A percentile compares a stretch with the other conserved stretches of the same genome.
These are phyloP conservation scores for Nakazawaea wickerhamii DNA, from an alignment of 805 yeast species.

Conservation along the genomic window DNA sequence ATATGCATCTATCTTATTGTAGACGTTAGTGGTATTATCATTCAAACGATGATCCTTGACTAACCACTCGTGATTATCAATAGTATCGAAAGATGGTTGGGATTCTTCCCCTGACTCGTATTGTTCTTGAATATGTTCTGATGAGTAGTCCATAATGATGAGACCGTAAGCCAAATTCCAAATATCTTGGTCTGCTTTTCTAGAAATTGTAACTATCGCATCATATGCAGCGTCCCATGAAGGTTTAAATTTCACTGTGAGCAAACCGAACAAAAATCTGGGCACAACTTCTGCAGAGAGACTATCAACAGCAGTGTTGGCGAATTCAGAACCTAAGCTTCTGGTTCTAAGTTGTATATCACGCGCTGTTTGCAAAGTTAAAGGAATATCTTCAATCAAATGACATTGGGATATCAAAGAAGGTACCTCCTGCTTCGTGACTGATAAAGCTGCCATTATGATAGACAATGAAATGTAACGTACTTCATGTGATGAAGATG, in stretches of 20 bases:
- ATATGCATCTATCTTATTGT: slow-evolving; percentile 28
- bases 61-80: slow-evolving; percentile 28
- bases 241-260: slow-evolving; percentile 76
- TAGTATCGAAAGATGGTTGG: neutral
- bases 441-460: slow-evolving; percentile 38
- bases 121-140: slow-evolving; percentile 12
- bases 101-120: slow-evolving; percentile 18
- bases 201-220: slow-evolving; percentile 42
- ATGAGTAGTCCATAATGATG: slow-evolving; percentile 19
- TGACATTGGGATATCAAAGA: slow-evolving; percentile 43
- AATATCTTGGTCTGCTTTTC: slow-evolving; percentile 35
- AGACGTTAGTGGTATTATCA: slow-evolving; percentile 30
- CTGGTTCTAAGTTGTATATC: slow-evolving; percentile 70
- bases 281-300: slow-evolving; percentile 31
- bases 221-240: slow-evolving; percentile 76
- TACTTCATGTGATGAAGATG: slow-evolving; percentile 43
- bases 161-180: slow-evolving; percentile 51
- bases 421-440: slow-evolving; percentile 29
- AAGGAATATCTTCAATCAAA: slow-evolving; percentile 67
- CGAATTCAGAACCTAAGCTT: slow-evolving; percentile 42
- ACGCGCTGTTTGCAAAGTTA: slow-evolving; percentile 63
- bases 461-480: slow-evolving; percentile 39
- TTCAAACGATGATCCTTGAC: slow-evolving; percentile 42
- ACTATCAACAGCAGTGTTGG: slow-evolving; percentile 20
- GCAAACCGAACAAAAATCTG: slow-evolving; percentile 58